Percentiles rank a stretch among this genome's conserved stretches.
Evolutionary conservation across 306 rosid species (phyloP).

Genomic region (Nissolia schottii): DNA sequence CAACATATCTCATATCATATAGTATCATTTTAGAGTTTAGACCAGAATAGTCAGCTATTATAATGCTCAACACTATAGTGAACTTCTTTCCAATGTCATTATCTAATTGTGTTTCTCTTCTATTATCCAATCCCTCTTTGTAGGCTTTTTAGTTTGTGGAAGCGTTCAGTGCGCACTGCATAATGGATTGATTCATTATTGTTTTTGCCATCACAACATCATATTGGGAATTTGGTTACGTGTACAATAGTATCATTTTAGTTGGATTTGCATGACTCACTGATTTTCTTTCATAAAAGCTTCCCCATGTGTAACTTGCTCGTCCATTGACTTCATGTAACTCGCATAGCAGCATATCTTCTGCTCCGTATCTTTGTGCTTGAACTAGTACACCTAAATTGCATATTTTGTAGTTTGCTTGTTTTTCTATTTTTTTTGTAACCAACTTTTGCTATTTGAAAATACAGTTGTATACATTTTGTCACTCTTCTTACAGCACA

Average conservation of each 20-base stretch:
- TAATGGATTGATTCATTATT: neutral
- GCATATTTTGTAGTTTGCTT: neutral
- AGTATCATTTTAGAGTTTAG: too few species aligned
- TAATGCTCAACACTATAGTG: neutral
- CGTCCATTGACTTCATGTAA: neutral
- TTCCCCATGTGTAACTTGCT: neutral
- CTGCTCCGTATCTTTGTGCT: neutral
- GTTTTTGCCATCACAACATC: neutral
- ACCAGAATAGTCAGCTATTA: neutral
- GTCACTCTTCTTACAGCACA: too few species aligned
- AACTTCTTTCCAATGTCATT: conserved; percentile 7
- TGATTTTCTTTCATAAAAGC: conserved; percentile 9
- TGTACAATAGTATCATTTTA: neutral
- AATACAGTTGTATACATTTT: too few species aligned
- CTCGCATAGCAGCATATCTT: neutral
- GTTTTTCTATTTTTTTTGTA: too few species aligned
- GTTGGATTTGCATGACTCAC: neutral
- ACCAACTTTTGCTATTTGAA: too few species aligned
- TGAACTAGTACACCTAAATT: neutral
- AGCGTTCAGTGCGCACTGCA: neutral
- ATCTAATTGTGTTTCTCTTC: neutral
- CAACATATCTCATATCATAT: neutral
- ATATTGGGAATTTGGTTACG: neutral
- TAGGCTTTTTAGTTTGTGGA: neutral
- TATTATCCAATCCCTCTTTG: neutral